Conservation (phyloP, 495 filamentous ascomycete genomes). For the Neurospora hispaniola region DNA sequence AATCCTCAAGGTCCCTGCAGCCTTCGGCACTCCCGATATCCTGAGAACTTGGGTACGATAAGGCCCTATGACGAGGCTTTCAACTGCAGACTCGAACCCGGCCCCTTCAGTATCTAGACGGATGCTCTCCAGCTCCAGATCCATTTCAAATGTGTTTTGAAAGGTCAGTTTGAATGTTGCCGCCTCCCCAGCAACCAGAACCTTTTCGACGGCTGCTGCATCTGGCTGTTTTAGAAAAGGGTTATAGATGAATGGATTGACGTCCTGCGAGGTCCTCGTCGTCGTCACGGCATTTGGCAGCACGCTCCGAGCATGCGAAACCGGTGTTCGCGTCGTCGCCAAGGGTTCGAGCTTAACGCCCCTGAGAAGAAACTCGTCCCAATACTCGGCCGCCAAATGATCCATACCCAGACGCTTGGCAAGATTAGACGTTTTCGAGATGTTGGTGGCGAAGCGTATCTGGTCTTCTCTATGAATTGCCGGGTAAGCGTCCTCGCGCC, state of each 20-base stretch:
- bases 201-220: constrained; percentile 43
- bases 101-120: constrained; percentile 62
- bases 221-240: constrained; percentile 65
- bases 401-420: constrained; percentile 61
- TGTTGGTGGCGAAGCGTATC: constrained; percentile 64
- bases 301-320: constrained; percentile 60
- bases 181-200: constrained; percentile 66
- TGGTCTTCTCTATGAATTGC: constrained; percentile 74
- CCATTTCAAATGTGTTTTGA: constrained; percentile 91
- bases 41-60: constrained; percentile 70
- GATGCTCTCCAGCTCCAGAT: constrained; percentile 76
- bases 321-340: constrained; percentile 42
- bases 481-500: constrained; percentile 49
- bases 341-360: constrained; percentile 57
- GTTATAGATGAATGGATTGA: constrained; percentile 87
- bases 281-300: constrained; percentile 46
- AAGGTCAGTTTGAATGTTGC: constrained; percentile 69
- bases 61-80: constrained; percentile 60
- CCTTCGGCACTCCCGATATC: constrained; percentile 55
- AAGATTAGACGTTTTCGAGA: constrained; percentile 68
- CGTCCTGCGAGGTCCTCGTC: constrained; percentile 43
- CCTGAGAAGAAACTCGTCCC: constrained; percentile 90
- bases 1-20: constrained; percentile 57
- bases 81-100: constrained; percentile 52
- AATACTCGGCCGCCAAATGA: constrained; percentile 71